Evolutionary conservation across 176 grass and related monocot species (phyloP).

Genomic region (Musa schizocarpa): DNA sequence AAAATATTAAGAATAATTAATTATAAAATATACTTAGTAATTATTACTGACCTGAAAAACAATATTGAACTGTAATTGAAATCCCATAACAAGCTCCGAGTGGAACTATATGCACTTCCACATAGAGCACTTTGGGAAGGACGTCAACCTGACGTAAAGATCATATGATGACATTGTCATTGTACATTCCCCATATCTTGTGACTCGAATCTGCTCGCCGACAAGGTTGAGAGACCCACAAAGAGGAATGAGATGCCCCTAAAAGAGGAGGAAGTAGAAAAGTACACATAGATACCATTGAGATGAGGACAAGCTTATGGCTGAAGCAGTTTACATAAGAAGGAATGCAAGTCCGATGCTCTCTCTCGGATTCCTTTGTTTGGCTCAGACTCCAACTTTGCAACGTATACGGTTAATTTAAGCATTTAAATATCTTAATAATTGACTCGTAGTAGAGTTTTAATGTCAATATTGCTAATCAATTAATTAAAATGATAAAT

Average conservation of each 20-base stretch:
- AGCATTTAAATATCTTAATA: too few species aligned
- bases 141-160: too few species aligned
- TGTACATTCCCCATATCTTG: neutral
- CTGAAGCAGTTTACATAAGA: neutral
- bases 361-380: neutral
- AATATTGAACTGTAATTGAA: too few species aligned
- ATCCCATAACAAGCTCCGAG: neutral
- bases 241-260: slow-evolving; percentile 6
- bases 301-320: neutral
- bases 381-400: neutral
- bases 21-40: too few species aligned
- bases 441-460: too few species aligned
- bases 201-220: neutral
- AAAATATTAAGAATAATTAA: too few species aligned
- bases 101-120: neutral
- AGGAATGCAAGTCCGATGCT: neutral
- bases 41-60: too few species aligned
- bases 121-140: neutral
- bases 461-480: too few species aligned
- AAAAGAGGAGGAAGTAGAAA: slow-evolving; percentile 8
- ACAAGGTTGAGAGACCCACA: neutral
- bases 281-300: neutral
- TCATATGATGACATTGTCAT: neutral
- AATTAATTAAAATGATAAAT: too few species aligned
- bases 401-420: too few species aligned